Evolutionary conservation across 2,329 filamentous ascomycete genomes (phyloP), one percentile per base, ranked within the genome.

Genomic region (Orbilia blumenaviensis): DNA sequence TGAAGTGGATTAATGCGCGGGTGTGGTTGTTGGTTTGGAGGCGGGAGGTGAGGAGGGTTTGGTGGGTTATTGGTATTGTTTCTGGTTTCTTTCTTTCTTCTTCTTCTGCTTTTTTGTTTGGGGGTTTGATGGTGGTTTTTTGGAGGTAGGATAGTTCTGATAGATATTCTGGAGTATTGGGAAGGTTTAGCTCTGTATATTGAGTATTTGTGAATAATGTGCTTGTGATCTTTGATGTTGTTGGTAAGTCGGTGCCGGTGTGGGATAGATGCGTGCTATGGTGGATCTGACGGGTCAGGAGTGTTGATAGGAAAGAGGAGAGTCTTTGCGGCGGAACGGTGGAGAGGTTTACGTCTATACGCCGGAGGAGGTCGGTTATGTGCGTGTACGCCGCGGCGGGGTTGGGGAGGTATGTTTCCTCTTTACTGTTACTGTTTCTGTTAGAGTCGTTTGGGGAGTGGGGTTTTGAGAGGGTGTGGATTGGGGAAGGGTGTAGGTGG

Each of bases 311-410:
- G 42, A 76, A 76, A 5, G n/a, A 9, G 60, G 68, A 44, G 2
- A 76, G 38, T 21, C 41, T 60, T 12, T 32, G 14, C 0, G 63
- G 29, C 18, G 63, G 56, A 34, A 69, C 25, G 32, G 67, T 69
- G 58, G 54, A 76, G 18, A 76, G 44, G 34, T 66, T 76, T 44
- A 76, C 21, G 14, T 76, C 72, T 46, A 76, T 76, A 6, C 72
- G 72, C 41, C 72, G 72, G 41, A 76, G 38, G 32, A 76, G 56
- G 60, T 68, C 72, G 36, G 72, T 76, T n/a, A 76, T 27, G 10
- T 64, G 56, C 12, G 27, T 52, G 23, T 76, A 76, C 1, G 60
- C 27, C 1, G 41, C 23, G n/a, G 16, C 14, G 2, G 64, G 27
- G 18, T 56, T 4, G 1, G 44, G 14, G 21, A 76, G 58, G 41